These are phyloP conservation scores for Ogataea naganishii DNA, from an alignment of 805 yeast species.

Conservation along the genomic window DNA sequence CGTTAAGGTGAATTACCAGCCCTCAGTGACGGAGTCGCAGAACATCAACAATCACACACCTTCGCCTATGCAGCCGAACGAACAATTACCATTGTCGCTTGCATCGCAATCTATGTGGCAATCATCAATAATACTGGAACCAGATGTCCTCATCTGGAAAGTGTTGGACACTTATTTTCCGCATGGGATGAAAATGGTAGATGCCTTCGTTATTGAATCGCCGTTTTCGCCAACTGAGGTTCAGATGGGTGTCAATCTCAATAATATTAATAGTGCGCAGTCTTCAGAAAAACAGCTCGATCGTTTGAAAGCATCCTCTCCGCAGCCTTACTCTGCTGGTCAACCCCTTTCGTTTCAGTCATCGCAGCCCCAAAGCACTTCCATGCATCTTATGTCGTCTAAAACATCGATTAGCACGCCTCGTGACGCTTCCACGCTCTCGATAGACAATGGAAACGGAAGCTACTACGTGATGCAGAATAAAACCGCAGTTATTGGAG, in stretches of 20 bases:
- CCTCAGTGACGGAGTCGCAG: conserved; percentile 2
- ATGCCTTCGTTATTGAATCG: conserved; percentile 54
- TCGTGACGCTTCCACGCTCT: no score
- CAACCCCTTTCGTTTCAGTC: no score
- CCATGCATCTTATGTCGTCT: no score
- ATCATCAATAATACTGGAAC: conserved; percentile 29
- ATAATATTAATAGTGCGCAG: no score
- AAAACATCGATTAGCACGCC: no score
- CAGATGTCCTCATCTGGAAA: conserved; percentile 54
- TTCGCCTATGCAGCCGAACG: neutral
- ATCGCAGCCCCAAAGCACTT: no score
- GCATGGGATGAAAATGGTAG: conserved; percentile 57
- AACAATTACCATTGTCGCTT: neutral
- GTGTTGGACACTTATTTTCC: conserved; percentile 55
- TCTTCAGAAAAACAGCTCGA: no score
- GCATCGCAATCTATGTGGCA: neutral
- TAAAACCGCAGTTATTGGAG: conserved; percentile 21
- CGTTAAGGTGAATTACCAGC: conserved; percentile 1
- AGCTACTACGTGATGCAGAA: neutral
- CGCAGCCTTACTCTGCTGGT: no score
- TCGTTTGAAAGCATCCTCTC: no score
- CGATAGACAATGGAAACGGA: no score
- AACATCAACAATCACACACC: no score
- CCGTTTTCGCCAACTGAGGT: conserved; percentile 15
- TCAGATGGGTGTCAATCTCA: no score